Evolutionary conservation across 139 green algal species (phyloP).

Genomic region (Chlorella vulgaris): DNA sequence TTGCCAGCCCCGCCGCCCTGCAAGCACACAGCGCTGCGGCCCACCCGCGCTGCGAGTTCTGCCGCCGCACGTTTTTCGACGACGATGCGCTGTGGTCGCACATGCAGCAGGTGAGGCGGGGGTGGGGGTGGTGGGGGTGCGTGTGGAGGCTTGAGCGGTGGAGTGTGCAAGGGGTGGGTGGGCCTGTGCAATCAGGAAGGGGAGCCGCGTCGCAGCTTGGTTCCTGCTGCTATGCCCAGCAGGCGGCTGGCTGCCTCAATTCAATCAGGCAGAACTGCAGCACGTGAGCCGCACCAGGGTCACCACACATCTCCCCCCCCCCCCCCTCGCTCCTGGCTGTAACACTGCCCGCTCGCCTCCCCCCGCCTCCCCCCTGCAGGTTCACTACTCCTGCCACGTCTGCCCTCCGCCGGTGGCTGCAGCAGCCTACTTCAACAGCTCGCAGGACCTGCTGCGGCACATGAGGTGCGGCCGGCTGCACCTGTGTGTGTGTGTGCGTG

Average conservation of each 20-base stretch:
- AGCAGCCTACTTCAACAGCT: slow-evolving; percentile 49
- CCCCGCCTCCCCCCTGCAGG: neutral
- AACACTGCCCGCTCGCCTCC: no score
- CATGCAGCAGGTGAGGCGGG: slow-evolving; percentile 36
- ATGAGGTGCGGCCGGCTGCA: slow-evolving; percentile 24
- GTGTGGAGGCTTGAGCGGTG: neutral
- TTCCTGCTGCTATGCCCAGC: no score
- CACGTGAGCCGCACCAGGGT: no score
- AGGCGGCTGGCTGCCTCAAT: no score
- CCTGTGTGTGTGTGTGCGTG: neutral
- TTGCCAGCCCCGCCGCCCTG: slow-evolving; percentile 36
- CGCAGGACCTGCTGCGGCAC: slow-evolving; percentile 42
- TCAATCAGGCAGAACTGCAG: no score
- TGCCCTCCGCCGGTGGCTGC: slow-evolving; percentile 50
- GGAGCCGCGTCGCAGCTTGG: no score
- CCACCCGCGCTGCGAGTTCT: slow-evolving; percentile 75
- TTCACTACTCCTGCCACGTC: slow-evolving; percentile 73
- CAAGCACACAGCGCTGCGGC: slow-evolving; percentile 42
- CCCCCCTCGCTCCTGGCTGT: no score
- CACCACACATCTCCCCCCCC: no score
- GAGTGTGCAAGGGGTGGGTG: neutral
- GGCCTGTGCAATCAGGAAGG: neutral
- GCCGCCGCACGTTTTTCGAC: slow-evolving; percentile 60
- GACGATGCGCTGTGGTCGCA: slow-evolving; percentile 66
- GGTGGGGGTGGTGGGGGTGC: neutral